phyloP scores from a whole-genome alignment of 1,284 basidiomycete genomes.

The Moesziomyces parantarcticus region DNA sequence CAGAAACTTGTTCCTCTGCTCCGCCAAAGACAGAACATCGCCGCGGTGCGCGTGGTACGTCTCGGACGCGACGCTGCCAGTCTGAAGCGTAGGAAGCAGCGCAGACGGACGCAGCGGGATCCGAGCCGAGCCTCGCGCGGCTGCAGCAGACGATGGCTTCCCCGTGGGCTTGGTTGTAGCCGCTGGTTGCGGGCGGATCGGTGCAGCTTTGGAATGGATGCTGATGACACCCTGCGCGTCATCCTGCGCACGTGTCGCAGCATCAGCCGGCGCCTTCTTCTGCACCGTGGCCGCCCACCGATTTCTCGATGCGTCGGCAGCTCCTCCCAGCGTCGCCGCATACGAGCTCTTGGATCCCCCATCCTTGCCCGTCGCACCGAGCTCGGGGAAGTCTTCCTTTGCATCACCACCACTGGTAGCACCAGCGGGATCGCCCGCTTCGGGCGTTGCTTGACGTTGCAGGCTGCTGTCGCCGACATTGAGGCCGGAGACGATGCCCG shows the following conservation, averaged over 20 bases:
- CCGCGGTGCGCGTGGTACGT: slow-evolving; percentile 89
- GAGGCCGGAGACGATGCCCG: slow-evolving; percentile 64
- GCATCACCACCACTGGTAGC: slow-evolving; percentile 7
- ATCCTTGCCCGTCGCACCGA: slow-evolving; percentile 69
- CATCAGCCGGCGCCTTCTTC: slow-evolving; percentile 26
- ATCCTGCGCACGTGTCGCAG: slow-evolving; percentile 25
- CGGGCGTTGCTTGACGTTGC: slow-evolving; percentile 66
- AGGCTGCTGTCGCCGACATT: slow-evolving; percentile 65
- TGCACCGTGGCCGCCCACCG: slow-evolving; percentile 59
- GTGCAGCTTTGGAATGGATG: slow-evolving; percentile 32
- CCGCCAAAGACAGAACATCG: slow-evolving; percentile 86
- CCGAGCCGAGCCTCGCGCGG: slow-evolving; percentile 28
- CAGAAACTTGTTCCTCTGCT: slow-evolving; percentile 92
- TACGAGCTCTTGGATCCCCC: slow-evolving; percentile 31
- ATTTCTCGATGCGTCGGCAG: slow-evolving; percentile 45
- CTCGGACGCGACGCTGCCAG: slow-evolving; percentile 73
- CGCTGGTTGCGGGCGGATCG: slow-evolving; percentile 16
- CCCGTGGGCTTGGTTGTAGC: slow-evolving; percentile 1
- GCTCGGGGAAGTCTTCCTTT: slow-evolving; percentile 83
- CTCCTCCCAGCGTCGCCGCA: slow-evolving; percentile 29
- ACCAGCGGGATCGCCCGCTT: background rate
- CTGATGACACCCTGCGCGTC: slow-evolving; percentile 32
- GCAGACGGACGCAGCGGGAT: slow-evolving; percentile 82
- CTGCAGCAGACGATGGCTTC: slow-evolving; percentile 2
- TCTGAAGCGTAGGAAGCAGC: slow-evolving; percentile 83